Evolutionary conservation across 2,329 filamentous ascomycete species (phyloP), one percentile per base, ranked within the genome.

Genomic region (Sporothrix curviconia): DNA sequence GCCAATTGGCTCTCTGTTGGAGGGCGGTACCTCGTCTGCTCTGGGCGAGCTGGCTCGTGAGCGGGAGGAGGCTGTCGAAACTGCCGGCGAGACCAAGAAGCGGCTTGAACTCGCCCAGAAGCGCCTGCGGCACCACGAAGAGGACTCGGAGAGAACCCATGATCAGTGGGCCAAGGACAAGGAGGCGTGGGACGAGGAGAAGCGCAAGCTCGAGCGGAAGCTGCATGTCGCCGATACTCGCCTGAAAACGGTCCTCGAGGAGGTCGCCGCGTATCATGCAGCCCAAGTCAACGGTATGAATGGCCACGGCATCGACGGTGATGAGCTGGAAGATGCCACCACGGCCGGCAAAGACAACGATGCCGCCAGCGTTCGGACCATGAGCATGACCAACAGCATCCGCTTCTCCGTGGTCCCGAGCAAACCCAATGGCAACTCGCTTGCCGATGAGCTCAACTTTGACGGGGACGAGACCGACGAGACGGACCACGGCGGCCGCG

Each of bases 401-500:
- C 84, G 90, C 30, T 89, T 86, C 67, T 95, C 91, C 2, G 72
- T 75, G 19, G 24, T 59, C 4, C 34, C 59, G 9, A 32, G 19
- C 37, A 86, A 85, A 66, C 67, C 74, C 4, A 84, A 83, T 64
- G 88, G 87, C 1, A 72, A 90, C 59, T 95, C 87, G 61, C 78
- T 99, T 40, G 94, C 94, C 0, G 92, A 97, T 65, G 94, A 99
- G 72, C 79, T 99, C 56, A 86, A 89, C 61, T 88, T 96, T 61
- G 89, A 92, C 58, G 87, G 89, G 60, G 89, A 92, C 57, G 89
- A 92, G 32, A 78, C 82, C 43, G 81, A 83, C 56, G 76, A 88
- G 61, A 86, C 87, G 36, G 85, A 92, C 61, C 80, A 86, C 44
- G 87, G 90, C 51, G 85, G 85, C 1, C 82, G 84, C 37, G 81